These are phyloP conservation scores for Pyricularia sp. DNA, from an alignment of 2,329 filamentous ascomycete genomes.

Conservation along the genomic window DNA sequence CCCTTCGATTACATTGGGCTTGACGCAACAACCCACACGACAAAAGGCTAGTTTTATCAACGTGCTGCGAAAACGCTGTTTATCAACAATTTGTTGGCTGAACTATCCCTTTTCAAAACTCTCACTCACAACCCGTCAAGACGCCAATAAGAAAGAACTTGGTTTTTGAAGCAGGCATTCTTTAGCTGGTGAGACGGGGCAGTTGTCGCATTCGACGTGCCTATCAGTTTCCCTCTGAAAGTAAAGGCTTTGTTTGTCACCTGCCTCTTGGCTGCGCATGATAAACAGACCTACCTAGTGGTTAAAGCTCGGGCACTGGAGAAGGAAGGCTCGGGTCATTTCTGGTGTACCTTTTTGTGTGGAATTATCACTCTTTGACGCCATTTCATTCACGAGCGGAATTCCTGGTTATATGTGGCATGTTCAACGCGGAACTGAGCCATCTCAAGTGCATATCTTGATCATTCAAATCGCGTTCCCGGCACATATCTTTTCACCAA, in stretches of 20 bases:
- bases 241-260: not conserved
- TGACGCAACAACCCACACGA: not conserved
- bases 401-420: not conserved
- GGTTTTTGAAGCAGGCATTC: not conserved
- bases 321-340: not conserved
- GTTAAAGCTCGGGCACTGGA: not conserved
- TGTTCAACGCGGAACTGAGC: not conserved
- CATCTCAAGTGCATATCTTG: not conserved
- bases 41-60: not conserved
- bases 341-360: not conserved
- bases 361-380: not conserved
- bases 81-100: not conserved
- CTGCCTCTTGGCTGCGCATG: not conserved
- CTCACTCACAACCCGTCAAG: not conserved
- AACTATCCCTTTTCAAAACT: not conserved
- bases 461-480: not conserved
- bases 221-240: not conserved
- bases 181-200: not conserved
- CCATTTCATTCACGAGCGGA: not conserved
- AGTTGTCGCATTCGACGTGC: not conserved
- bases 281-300: not conserved
- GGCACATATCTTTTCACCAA: not conserved
- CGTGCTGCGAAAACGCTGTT: not conserved
- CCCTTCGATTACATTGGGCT: not conserved
- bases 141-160: not conserved